These are phyloP conservation scores for Amanita jacksonii DNA, from an alignment of 768 basidiomycete genomes.

Conservation along the genomic window DNA sequence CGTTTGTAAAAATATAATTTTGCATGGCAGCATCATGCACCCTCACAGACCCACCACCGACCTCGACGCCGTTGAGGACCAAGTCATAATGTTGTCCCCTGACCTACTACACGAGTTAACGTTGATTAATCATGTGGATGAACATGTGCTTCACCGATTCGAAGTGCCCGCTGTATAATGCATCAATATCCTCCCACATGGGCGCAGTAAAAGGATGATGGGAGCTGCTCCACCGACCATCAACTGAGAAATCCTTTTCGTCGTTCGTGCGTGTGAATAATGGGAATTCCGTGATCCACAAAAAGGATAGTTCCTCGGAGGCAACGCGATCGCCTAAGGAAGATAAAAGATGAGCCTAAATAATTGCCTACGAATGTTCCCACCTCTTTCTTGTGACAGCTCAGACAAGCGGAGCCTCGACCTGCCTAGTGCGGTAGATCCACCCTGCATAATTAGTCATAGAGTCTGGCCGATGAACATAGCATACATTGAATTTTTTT, in stretches of 20 bases:
- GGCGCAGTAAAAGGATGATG: constrained; percentile 98
- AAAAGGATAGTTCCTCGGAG: constrained; percentile 61
- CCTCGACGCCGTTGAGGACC: constrained; percentile 87
- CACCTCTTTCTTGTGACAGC: constrained; percentile 55
- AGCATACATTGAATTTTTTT: constrained; percentile 41
- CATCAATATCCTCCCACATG: constrained; percentile 79
- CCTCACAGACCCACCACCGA: constrained; percentile 90
- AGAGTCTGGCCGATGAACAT: constrained; percentile 8
- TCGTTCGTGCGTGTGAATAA: constrained; percentile 79
- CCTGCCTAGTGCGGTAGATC: constrained; percentile 74
- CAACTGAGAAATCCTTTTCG: constrained; percentile 80
- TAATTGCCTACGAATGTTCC: constrained; percentile 12
- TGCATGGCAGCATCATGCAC: constrained; percentile 87
- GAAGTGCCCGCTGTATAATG: constrained; percentile 61
- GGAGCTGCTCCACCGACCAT: constrained; percentile 84
- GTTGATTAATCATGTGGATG: not conserved
- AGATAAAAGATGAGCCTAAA: constrained; percentile 3
- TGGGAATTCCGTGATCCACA: constrained; percentile 96
- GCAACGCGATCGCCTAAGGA: constrained; percentile 46
- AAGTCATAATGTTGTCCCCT: constrained; percentile 96
- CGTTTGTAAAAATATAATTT: constrained; percentile 64
- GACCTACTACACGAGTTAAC: constrained; percentile 36
- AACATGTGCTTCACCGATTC: constrained; percentile 33
- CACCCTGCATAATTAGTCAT: constrained; percentile 47
- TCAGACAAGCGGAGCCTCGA: constrained; percentile 59